Evolutionary conservation across 1,284 basidiomycete genomes (phyloP).

Genomic region (Agroathelia rolfsii): DNA sequence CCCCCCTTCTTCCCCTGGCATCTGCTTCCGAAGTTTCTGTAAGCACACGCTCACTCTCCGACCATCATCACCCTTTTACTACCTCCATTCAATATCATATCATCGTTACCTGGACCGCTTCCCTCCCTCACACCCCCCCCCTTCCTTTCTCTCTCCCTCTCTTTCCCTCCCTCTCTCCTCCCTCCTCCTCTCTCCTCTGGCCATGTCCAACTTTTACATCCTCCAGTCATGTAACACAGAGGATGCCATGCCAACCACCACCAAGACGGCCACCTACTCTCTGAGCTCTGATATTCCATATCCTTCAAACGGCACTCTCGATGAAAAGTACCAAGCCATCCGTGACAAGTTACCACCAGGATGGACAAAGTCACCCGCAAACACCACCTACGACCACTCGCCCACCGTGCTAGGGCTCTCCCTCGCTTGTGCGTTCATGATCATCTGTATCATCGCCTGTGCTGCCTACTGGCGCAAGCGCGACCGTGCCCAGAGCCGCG

Average conservation of each 20-base stretch:
- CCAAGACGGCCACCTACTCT: constrained; percentile 11
- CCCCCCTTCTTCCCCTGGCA: constrained; percentile 7
- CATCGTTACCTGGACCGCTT: not conserved
- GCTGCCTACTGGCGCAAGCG: constrained; percentile 52
- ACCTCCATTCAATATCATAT: not conserved
- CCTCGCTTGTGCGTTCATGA: constrained; percentile 45
- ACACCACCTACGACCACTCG: constrained; percentile 21
- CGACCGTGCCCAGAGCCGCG: constrained; percentile 25
- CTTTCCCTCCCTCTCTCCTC: too few relatives aligned
- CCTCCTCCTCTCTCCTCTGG: too few relatives aligned
- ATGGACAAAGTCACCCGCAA: constrained; percentile 29
- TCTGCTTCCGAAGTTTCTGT: constrained; percentile 9
- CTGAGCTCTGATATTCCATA: not conserved
- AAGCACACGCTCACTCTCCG: constrained; percentile 7
- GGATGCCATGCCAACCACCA: not conserved
- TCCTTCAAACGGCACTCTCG: constrained; percentile 2
- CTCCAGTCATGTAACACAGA: too few relatives aligned
- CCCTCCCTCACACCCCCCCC: not conserved
- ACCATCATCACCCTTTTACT: constrained; percentile 1
- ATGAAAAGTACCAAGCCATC: constrained; percentile 11
- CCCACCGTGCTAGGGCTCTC: constrained; percentile 50
- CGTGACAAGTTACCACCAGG: constrained; percentile 43
- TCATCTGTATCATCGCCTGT: constrained; percentile 43
- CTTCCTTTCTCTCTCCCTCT: too few relatives aligned
- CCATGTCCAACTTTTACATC: too few relatives aligned